Evolutionary conservation across 192 early-diverging fungal species (phyloP).

Genomic region (Mortierella antarctica): DNA sequence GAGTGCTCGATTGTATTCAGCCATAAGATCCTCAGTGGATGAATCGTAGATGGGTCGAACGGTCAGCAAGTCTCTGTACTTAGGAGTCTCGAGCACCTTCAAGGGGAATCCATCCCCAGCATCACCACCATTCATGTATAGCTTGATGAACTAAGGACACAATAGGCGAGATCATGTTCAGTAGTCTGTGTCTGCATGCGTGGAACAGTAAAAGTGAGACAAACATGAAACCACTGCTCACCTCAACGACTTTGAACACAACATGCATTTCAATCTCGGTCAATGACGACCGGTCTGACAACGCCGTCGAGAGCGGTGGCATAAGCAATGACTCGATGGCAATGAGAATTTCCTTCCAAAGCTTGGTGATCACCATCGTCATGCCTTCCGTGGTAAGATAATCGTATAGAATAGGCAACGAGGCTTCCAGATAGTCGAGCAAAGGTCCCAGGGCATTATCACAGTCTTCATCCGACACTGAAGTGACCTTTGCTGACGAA

Average conservation of each 20-base stretch:
- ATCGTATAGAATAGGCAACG: conserved; percentile 72
- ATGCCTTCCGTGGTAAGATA: conserved; percentile 74
- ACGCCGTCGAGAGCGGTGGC: conserved; percentile 73
- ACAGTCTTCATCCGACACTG: conserved; percentile 62
- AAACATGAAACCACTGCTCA: conserved; percentile 14
- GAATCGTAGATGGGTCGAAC: conserved; percentile 74
- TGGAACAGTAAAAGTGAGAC: neutral
- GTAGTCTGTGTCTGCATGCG: no score
- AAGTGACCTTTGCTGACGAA: conserved; percentile 34
- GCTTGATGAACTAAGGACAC: conserved; percentile 67
- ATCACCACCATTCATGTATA: conserved; percentile 78
- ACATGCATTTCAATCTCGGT: conserved; percentile 71
- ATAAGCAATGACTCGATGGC: conserved; percentile 76
- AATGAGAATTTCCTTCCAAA: conserved; percentile 79
- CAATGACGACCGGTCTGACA: conserved; percentile 69
- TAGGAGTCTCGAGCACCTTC: conserved; percentile 70
- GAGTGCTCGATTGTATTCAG: conserved; percentile 62
- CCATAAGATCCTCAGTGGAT: conserved; percentile 72
- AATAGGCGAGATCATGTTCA: neutral
- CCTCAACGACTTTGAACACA: conserved; percentile 77
- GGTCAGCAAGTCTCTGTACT: conserved; percentile 74
- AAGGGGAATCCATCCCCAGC: conserved; percentile 71
- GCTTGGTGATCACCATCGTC: conserved; percentile 69
- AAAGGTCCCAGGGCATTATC: conserved; percentile 75
- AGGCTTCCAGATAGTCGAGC: conserved; percentile 81